Conservation (phyloP, 2,329 filamentous ascomycete genomes). For the Nemania bipapillata region DNA sequence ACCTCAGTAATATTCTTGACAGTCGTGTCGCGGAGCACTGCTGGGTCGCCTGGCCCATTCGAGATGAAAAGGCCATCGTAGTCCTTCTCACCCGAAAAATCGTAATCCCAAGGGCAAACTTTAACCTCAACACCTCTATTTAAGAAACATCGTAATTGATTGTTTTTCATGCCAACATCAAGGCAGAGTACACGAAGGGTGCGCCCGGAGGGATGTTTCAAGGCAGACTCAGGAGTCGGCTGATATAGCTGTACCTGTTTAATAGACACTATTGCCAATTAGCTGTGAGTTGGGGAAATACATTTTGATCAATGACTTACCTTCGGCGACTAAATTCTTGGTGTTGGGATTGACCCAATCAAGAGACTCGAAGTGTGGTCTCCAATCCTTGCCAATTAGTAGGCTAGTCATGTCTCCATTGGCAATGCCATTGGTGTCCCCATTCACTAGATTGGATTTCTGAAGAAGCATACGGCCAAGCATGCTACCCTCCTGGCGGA, state of each 20-base stretch:
- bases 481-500: constrained; percentile 95
- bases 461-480: constrained; percentile 87
- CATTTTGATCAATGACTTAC: constrained; percentile 66
- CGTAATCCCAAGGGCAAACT: constrained; percentile 95
- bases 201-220: constrained; percentile 89
- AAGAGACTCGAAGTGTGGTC: constrained; percentile 76
- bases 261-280: constrained; percentile 78
- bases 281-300: constrained; percentile 50
- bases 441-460: constrained; percentile 63
- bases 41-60: constrained; percentile 95
- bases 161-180: constrained; percentile 98
- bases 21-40: constrained; percentile 77
- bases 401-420: constrained; percentile 56
- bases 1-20: constrained; percentile 81
- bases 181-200: constrained; percentile 88
- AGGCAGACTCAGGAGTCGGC: constrained; percentile 74
- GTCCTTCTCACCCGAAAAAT: constrained; percentile 83
- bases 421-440: constrained; percentile 54
- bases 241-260: constrained; percentile 86
- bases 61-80: constrained; percentile 98
- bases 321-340: constrained; percentile 92
- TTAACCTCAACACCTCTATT: constrained; percentile 91
- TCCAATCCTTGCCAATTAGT: constrained; percentile 55
- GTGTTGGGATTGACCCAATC: constrained; percentile 93
- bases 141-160: constrained; percentile 93